A percentile compares a stretch with the other conserved stretches of the same genome.
Conservation (phyloP, 2,329 filamentous ascomycete species). For the Fusarium vanettenii region DNA sequence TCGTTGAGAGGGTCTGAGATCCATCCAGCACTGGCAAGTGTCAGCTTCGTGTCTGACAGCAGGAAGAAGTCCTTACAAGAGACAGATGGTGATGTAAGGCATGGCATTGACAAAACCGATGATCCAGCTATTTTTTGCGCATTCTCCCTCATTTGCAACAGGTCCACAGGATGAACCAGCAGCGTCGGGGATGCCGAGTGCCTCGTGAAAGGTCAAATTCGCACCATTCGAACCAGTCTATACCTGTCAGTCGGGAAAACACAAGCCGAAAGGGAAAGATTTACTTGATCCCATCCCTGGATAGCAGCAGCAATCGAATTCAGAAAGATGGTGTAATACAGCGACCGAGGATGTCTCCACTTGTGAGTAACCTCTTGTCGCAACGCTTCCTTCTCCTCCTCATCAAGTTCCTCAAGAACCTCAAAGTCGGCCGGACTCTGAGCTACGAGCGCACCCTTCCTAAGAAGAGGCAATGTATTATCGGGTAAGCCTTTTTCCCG, state of each 20-base stretch:
- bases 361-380: conserved; percentile 58
- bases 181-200: conserved; percentile 50
- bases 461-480: conserved; percentile 55
- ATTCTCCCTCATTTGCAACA: conserved; percentile 51
- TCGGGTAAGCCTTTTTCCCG: conserved; percentile 57
- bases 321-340: conserved; percentile 58
- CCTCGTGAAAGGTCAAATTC: conserved; percentile 66
- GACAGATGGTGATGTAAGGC: conserved; percentile 55
- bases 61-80: conserved; percentile 53
- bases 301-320: conserved; percentile 67
- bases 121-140: conserved; percentile 65
- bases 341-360: conserved; percentile 59
- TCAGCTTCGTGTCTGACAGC: background rate
- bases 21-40: conserved; percentile 63
- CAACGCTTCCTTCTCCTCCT: conserved; percentile 55
- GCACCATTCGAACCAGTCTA: conserved; percentile 70
- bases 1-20: conserved; percentile 72
- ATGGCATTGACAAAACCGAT: conserved; percentile 69
- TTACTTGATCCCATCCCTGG: conserved; percentile 68
- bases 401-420: conserved; percentile 57
- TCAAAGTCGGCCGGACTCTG: conserved; percentile 59
- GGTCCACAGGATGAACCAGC: conserved; percentile 46
- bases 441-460: conserved; percentile 46
- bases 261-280: too few relatives aligned
- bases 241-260: conserved; percentile 50